These are phyloP conservation scores for Fusarium oligoseptatum DNA, from an alignment of 2,329 filamentous ascomycete species.

Conservation along the genomic window DNA sequence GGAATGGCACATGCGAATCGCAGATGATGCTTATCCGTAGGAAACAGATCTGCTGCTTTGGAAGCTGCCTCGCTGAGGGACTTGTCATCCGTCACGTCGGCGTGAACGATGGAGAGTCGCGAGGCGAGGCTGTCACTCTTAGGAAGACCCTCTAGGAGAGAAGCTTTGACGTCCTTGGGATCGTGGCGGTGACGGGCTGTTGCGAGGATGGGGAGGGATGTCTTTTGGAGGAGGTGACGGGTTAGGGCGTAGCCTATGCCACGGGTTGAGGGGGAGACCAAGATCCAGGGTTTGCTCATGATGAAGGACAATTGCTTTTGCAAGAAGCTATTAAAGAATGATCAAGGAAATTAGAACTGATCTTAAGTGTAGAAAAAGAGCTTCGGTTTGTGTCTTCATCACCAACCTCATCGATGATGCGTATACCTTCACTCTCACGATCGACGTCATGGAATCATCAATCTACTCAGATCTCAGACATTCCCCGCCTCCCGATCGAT, in stretches of 20 bases:
- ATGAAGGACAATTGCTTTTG: background rate
- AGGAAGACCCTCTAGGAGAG: conserved; percentile 50
- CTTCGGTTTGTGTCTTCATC: background rate
- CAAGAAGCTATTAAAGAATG: background rate
- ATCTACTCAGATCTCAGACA: conserved; percentile 12
- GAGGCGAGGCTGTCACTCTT: conserved; percentile 39
- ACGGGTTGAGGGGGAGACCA: conserved; percentile 62
- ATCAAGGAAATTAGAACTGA: background rate
- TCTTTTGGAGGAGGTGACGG: conserved; percentile 62
- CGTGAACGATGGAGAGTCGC: conserved; percentile 56
- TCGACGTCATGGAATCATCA: conserved; percentile 38
- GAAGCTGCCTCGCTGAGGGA: conserved; percentile 70
- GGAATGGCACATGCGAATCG: conserved; percentile 78
- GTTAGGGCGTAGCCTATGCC: conserved; percentile 65
- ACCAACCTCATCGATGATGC: conserved; percentile 38
- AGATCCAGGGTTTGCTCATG: conserved; percentile 65
- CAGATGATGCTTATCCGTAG: conserved; percentile 66
- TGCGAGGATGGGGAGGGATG: conserved; percentile 62
- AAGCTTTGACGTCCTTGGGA: conserved; percentile 51
- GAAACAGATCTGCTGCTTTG: conserved; percentile 66
- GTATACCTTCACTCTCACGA: conserved; percentile 18
- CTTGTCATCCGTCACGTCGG: conserved; percentile 70
- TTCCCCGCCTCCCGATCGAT: conserved; percentile 13
- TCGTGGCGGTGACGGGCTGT: conserved; percentile 55
- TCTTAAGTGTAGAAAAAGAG: background rate